Evolutionary conservation across 2,329 filamentous ascomycete genomes (phyloP).

Genomic region (Fusarium austroafricanum): DNA sequence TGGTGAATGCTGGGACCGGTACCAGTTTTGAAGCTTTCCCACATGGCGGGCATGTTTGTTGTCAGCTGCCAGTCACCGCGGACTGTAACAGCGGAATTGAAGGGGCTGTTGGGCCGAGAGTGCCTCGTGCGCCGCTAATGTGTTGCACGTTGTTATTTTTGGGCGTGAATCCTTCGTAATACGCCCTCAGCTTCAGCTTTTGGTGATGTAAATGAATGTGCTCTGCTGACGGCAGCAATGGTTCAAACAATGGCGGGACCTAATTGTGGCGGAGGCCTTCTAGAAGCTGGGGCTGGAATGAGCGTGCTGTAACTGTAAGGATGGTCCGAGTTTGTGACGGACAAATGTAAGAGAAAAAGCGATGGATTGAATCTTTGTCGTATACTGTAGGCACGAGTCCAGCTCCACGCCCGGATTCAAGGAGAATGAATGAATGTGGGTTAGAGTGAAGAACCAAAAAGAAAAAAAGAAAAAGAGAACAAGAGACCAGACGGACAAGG

Average conservation of each 20-base stretch:
- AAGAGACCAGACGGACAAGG: slow-evolving; percentile 6
- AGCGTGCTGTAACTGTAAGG: neutral
- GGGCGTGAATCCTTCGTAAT: slow-evolving; percentile 23
- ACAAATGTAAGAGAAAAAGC: slow-evolving; percentile 9
- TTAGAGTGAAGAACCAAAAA: slow-evolving; percentile 6
- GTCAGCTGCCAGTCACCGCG: slow-evolving; percentile 18
- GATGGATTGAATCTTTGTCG: slow-evolving; percentile 11
- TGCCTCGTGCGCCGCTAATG: slow-evolving; percentile 32
- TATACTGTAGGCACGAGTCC: slow-evolving; percentile 36
- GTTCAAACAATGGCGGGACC: slow-evolving; percentile 12
- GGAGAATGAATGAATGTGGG: slow-evolving; percentile 22
- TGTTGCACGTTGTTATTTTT: slow-evolving; percentile 37
- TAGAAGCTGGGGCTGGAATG: slow-evolving; percentile 16
- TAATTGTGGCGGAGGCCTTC: slow-evolving; percentile 25
- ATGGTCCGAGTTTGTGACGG: slow-evolving; percentile 2
- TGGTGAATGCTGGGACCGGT: slow-evolving; percentile 38
- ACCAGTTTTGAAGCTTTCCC: slow-evolving; percentile 44
- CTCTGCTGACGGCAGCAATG: slow-evolving; percentile 35
- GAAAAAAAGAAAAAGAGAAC: neutral
- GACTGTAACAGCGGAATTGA: slow-evolving; percentile 14
- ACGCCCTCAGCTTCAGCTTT: slow-evolving; percentile 16
- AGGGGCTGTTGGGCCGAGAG: slow-evolving; percentile 11
- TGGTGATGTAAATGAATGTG: slow-evolving; percentile 21
- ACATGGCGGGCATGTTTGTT: slow-evolving; percentile 43
- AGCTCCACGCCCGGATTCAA: slow-evolving; percentile 35